Base-by-base conservation (phyloP, 2,329 filamentous ascomycete species). In the Triangularia setosa region DNA sequence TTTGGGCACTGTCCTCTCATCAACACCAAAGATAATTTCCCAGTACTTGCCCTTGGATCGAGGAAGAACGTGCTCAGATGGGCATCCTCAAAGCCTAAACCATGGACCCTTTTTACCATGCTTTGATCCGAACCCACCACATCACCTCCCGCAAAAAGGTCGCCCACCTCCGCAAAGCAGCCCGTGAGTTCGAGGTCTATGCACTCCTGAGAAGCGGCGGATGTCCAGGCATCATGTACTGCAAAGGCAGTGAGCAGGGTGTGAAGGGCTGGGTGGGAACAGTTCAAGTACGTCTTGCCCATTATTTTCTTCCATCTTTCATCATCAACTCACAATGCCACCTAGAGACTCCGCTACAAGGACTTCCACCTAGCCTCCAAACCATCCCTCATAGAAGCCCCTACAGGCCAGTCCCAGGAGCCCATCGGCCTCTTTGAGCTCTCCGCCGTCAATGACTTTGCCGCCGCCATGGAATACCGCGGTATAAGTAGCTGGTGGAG, bases 141-240 rank as follows among this genome's bases (percentile, higher is more conserved):
- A 92, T 93, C 72, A 93, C 90, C 3, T 92, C 89, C 0, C 87
- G 90, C 68, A 92, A 92, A 73, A 93, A 93, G 73, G 76, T 83
- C 0, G 76, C 79, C 7, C 77, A 76, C 63, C 81, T 93, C 23
- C 85, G 81, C 59, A 89, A 90, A 74, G 86, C 87, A 1, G 87
- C 88, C 6, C 80, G 84, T 30, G 79, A 83, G 56, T 79, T 84
- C 68, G 78, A 86, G 63, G 83, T 88, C 59, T 88, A 84, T 68
- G 85, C 89, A 1, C 78, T 93, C 3, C 78, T 92, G 1, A 84
- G 90, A 25, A 87, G 83, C 67, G 89, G 90, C 11, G 86, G 87
- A 1, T 84, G 83, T 24, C 90, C 90, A 0, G 90, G 90, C 1
- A 87, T 93, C 69, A 93, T 93, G 90, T 91, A 92, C 72, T 90